Evolutionary conservation across 768 basidiomycete genomes (phyloP).

Genomic region (Stropharia rugosoannulata): DNA sequence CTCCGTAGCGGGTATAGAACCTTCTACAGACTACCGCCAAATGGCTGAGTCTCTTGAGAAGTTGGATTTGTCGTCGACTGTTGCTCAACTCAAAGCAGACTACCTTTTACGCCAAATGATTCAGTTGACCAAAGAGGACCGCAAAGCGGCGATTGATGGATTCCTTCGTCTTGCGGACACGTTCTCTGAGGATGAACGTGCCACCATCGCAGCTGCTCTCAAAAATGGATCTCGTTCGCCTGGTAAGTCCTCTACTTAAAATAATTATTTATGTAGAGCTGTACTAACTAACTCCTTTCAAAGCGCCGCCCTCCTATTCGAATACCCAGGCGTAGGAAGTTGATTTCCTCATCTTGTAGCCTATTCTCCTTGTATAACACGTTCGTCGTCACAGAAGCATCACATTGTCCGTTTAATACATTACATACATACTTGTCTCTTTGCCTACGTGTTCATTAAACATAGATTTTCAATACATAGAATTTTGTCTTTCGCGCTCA

Average conservation of each 20-base stretch:
- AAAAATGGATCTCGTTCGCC: slow-evolving; percentile 56
- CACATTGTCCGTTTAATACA: neutral
- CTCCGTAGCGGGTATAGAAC: slow-evolving; percentile 55
- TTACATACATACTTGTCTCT: neutral
- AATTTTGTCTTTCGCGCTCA: too few species aligned
- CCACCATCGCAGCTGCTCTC: slow-evolving; percentile 56
- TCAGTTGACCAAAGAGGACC: slow-evolving; percentile 69
- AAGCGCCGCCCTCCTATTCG: slow-evolving; percentile 39
- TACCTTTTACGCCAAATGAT: slow-evolving; percentile 66
- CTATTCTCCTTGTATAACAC: slow-evolving; percentile 1
- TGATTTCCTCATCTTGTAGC: neutral
- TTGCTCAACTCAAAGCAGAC: slow-evolving; percentile 68
- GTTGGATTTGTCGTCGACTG: slow-evolving; percentile 61
- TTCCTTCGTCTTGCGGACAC: slow-evolving; percentile 71
- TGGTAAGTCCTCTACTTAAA: slow-evolving; percentile 40
- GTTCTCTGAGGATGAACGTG: slow-evolving; percentile 72
- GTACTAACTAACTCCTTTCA: neutral
- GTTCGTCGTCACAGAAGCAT: neutral
- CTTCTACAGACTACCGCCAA: slow-evolving; percentile 52
- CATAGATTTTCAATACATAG: too few species aligned
- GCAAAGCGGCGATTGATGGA: slow-evolving; percentile 74
- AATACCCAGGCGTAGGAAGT: slow-evolving; percentile 19
- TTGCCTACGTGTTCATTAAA: neutral
- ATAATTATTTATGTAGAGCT: neutral
- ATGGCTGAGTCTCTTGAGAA: slow-evolving; percentile 68